Percentiles rank a stretch among this genome's conserved stretches.
Conservation (phyloP, 108 stramenopile genomes). For the Schizochytrium sp. region DNA sequence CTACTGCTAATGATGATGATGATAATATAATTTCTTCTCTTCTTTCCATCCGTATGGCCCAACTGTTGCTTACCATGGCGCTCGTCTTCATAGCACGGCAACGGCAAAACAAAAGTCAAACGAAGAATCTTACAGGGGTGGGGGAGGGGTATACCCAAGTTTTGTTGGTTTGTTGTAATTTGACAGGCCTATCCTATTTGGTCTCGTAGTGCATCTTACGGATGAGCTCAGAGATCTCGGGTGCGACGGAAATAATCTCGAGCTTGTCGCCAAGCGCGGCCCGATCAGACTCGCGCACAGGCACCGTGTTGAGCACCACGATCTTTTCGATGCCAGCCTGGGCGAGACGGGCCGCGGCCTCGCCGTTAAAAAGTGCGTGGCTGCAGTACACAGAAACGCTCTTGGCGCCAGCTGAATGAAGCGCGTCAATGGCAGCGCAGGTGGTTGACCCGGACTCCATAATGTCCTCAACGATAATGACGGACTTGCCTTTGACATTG, state of each 20-base stretch:
- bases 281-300: neutral
- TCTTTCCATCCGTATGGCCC: no score
- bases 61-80: no score
- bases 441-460: constrained; percentile 29
- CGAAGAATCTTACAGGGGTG: no score
- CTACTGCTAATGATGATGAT: no score
- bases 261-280: neutral
- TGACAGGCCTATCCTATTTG: neutral
- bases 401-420: constrained; percentile 19
- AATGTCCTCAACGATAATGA: constrained; percentile 40
- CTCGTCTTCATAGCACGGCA: no score
- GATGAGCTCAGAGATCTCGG: constrained; percentile 5
- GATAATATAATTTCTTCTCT: no score
- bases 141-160: no score
- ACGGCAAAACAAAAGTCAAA: no score
- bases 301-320: constrained; percentile 24
- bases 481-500: constrained; percentile 18
- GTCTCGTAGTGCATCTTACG: constrained; percentile 14
- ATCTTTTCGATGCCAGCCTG: neutral
- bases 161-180: no score
- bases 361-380: constrained; percentile 25
- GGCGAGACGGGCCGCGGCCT: neutral
- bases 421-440: neutral
- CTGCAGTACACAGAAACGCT: constrained; percentile 23
- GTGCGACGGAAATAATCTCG: neutral